A percentile compares a stretch with the other conserved stretches of the same genome.
Evolutionary conservation across 2,329 filamentous ascomycete species (phyloP).

Genomic region (Huntiella bhutanensis): DNA sequence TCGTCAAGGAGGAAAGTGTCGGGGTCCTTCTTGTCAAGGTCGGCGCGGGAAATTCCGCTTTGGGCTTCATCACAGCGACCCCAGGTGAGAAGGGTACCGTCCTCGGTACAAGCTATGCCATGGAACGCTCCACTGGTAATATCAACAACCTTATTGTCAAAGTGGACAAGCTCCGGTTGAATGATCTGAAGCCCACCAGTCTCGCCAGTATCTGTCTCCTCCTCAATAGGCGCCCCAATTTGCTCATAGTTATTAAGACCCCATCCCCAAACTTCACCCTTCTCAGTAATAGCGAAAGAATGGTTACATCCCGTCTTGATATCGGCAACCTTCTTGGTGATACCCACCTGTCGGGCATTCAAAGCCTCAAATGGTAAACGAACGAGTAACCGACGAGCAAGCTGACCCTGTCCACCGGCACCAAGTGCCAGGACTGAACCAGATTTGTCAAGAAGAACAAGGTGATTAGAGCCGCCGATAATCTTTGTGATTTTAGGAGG

Average conservation of each 20-base stretch:
- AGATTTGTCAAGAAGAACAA: slow-evolving; percentile 31
- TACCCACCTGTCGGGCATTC: slow-evolving; percentile 20
- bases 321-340: slow-evolving; percentile 19
- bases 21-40: slow-evolving; percentile 2
- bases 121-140: slow-evolving; percentile 48
- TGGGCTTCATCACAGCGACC: slow-evolving; percentile 25
- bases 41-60: slow-evolving; percentile 7
- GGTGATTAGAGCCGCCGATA: slow-evolving; percentile 37
- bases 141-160: slow-evolving; percentile 33
- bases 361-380: slow-evolving; percentile 29
- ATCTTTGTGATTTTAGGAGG: slow-evolving; percentile 33
- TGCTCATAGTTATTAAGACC: slow-evolving; percentile 55
- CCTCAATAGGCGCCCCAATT: slow-evolving; percentile 38
- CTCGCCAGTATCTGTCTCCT: slow-evolving; percentile 24
- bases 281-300: slow-evolving; percentile 46
- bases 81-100: slow-evolving; percentile 26
- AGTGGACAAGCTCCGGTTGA: slow-evolving; percentile 12
- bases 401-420: slow-evolving; percentile 28
- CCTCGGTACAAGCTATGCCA: slow-evolving; percentile 28
- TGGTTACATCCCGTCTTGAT: slow-evolving; percentile 43
- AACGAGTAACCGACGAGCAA: slow-evolving; percentile 27
- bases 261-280: slow-evolving; percentile 48
- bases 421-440: slow-evolving; percentile 38
- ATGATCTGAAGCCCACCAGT: slow-evolving; percentile 21
- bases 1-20: slow-evolving; percentile 1